Percentiles rank a stretch among this genome's conserved stretches.
These are phyloP conservation scores for Penicillium lagena DNA, from an alignment of 495 filamentous ascomycete genomes.

Conservation along the genomic window DNA sequence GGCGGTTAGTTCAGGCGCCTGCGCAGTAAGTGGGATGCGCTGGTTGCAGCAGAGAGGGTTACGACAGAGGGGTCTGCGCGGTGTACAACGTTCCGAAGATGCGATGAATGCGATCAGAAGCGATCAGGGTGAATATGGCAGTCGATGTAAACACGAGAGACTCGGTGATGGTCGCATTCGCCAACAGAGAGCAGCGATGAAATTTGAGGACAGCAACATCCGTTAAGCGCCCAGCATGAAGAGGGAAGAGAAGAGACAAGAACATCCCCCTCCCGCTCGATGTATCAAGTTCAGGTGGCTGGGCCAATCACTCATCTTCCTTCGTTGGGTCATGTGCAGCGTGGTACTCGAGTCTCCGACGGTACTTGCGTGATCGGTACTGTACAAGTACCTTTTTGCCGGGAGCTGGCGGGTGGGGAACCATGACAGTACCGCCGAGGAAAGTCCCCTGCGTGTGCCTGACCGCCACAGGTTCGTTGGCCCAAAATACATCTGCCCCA, in stretches of 20 bases:
- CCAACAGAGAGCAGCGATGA: not conserved
- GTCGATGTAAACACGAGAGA: not conserved
- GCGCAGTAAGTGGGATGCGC: conserved; percentile 5
- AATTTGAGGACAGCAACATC: no score
- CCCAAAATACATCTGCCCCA: no score
- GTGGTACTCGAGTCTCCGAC: conserved; percentile 2
- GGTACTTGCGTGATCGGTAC: not conserved
- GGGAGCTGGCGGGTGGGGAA: not conserved
- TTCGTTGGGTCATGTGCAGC: conserved; percentile 5
- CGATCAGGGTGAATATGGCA: conserved; percentile 1
- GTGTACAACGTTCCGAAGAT: conserved; percentile 1
- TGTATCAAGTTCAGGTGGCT: conserved; percentile 17
- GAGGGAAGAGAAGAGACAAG: not conserved
- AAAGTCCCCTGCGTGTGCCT: conserved; percentile 5
- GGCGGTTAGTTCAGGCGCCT: conserved; percentile 14
- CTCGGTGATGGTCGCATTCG: conserved; percentile 1
- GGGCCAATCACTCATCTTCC: conserved; percentile 16
- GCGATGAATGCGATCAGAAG: conserved; percentile 15
- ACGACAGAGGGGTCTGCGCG: not conserved
- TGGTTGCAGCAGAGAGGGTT: conserved; percentile 5
- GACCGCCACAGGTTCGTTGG: conserved; percentile 7
- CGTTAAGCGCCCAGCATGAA: not conserved
- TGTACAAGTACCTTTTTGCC: not conserved
- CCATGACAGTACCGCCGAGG: not conserved
- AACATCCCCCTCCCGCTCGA: conserved; percentile 5